Evolutionary conservation across 768 basidiomycete genomes (phyloP), one percentile per base, ranked within the genome.

Genomic region (Boletus reticulatus): DNA sequence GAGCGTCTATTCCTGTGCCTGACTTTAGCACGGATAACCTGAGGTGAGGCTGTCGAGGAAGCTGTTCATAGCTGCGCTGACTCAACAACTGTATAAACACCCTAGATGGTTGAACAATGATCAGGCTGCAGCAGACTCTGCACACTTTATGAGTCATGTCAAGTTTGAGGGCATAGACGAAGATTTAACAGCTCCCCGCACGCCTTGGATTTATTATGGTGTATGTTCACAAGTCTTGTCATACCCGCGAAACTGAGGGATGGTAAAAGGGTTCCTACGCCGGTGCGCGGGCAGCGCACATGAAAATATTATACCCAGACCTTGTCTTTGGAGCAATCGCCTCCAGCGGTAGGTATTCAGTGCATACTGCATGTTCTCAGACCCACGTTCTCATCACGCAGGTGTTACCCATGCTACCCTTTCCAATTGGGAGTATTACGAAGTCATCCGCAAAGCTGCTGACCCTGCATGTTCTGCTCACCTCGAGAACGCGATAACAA

Each of bases 151-250:
- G 83, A 75, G 80, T 8, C 82, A 87, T 57, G 83, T 96, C 67
- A 81, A 85, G 63, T 88, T 95, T 62, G 71, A 78, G 8, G 88
- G 84, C 1, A 82, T 94, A 47, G 72, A 80, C 2, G 85, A 87
- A 63, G 81, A 89, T 64, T 63, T 92, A 60, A 88, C 87, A 17
- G 81, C 91, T 12, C 83, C 88, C 17, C 75, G 73, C 29, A 87
- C 87, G 2, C 89, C 91, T 10, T 94, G 92, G 92, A 92, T 94
- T 52, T 94, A 96, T 69, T 96, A 96, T 64, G 96, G 96, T 14
- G 94, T 92, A 68, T 41, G 83, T 56, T 19, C 22, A 1, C 37
- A 13, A 20, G 27, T n/a, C 37, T 31, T 50, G 9, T 44, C n/a
- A 17, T 20, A 4, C 38, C 16, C 37, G 12, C 0, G n/a, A 27